Percentiles rank a stretch among this genome's conserved stretches.
phyloP scores from a whole-genome alignment of 768 basidiomycete species.

The Solioccasus polychromus region DNA sequence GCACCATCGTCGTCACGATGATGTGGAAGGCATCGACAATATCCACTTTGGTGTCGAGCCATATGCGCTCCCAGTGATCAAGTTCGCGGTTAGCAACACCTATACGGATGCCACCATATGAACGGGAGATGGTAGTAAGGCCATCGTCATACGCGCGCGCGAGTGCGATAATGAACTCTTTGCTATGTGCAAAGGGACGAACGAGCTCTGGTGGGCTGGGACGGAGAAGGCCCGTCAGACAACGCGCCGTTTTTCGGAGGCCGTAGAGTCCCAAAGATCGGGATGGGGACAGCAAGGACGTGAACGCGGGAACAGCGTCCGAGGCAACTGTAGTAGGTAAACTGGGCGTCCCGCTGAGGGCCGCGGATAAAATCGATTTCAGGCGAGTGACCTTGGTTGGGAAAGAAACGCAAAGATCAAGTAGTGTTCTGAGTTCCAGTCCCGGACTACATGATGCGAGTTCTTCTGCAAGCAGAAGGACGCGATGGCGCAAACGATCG shows the following conservation, averaged over 20 bases:
- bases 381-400: constrained; percentile 43
- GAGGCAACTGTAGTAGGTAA: constrained; percentile 33
- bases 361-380: constrained; percentile 42
- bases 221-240: constrained; percentile 52
- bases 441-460: constrained; percentile 39
- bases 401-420: constrained; percentile 64
- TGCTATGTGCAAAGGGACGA: constrained; percentile 51
- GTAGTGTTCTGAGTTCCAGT: constrained; percentile 51
- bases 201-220: constrained; percentile 47
- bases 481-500: constrained; percentile 43
- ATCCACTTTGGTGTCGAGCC: constrained; percentile 71
- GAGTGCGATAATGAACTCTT: constrained; percentile 51
- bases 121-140: constrained; percentile 50
- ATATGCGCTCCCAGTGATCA: constrained; percentile 69
- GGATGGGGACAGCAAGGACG: constrained; percentile 42
- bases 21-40: constrained; percentile 69
- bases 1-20: constrained; percentile 48
- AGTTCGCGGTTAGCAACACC: constrained; percentile 29
- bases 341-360: constrained; percentile 33
- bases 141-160: constrained; percentile 61
- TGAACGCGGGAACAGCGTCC: constrained; percentile 59
- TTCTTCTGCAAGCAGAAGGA: constrained; percentile 56
- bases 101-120: constrained; percentile 54
- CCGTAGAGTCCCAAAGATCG: constrained; percentile 54
- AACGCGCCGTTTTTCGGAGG: constrained; percentile 61